Evolutionary conservation across 176 grass and related monocot species (phyloP).

Genomic region (Secale cereale): DNA sequence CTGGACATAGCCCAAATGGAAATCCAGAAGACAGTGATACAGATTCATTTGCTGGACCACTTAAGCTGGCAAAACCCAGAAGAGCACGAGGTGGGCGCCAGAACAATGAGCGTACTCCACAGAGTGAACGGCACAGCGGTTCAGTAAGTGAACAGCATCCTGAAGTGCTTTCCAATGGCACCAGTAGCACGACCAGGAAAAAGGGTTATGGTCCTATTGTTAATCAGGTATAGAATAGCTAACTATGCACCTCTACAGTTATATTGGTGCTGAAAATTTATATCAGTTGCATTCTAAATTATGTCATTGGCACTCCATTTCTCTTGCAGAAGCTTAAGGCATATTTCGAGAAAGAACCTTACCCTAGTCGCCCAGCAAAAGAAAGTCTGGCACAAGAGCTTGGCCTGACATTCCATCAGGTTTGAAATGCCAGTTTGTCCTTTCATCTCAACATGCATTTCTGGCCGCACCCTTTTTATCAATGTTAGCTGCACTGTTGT

Average conservation of each 20-base stretch:
- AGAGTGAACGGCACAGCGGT: background rate
- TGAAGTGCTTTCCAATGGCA: constrained; percentile 41
- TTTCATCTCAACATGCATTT: background rate
- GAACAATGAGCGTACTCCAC: constrained; percentile 28
- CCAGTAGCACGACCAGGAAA: constrained; percentile 18
- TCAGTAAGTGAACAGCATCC: constrained; percentile 24
- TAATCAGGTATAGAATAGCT: constrained; percentile 43
- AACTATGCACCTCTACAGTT: constrained; percentile 11
- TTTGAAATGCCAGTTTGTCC: constrained; percentile 14
- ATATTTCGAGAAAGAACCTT: constrained; percentile 51
- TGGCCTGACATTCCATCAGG: constrained; percentile 61
- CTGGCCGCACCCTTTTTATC: background rate
- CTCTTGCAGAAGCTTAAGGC: constrained; percentile 48
- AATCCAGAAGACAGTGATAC: constrained; percentile 44
- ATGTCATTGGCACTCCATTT: background rate
- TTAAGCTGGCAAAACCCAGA: constrained; percentile 27
- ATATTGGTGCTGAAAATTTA: background rate
- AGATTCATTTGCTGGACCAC: constrained; percentile 25
- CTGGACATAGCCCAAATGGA: constrained; percentile 46
- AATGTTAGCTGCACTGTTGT: background rate
- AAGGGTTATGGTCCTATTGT: constrained; percentile 37
- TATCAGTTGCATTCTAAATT: constrained; percentile 10
- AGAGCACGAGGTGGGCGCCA: constrained; percentile 11
- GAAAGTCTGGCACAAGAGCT: constrained; percentile 55
- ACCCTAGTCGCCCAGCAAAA: constrained; percentile 54